Conservation (phyloP, 2,329 filamentous ascomycete species). For the Bimuria novae-zelandiae region DNA sequence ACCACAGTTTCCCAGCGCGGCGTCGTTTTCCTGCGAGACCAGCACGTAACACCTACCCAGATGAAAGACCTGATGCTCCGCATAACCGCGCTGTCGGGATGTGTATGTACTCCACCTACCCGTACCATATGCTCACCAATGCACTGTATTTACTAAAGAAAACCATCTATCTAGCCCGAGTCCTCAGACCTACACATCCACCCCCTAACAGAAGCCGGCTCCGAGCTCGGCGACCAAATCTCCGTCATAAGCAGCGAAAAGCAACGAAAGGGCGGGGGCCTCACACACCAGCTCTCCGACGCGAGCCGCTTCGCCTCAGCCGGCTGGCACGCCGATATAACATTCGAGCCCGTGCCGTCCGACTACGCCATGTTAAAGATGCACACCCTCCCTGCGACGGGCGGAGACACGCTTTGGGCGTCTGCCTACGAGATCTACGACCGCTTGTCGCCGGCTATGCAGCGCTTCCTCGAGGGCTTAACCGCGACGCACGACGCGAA, state of each 20-base stretch:
- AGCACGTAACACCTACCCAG: constrained; percentile 59
- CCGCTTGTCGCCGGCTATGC: constrained; percentile 22
- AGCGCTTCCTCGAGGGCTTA: constrained; percentile 22
- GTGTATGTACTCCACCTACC: constrained; percentile 50
- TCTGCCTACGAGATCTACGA: constrained; percentile 48
- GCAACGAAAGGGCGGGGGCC: constrained; percentile 36
- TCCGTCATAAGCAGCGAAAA: constrained; percentile 46
- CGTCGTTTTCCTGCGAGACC: constrained; percentile 71
- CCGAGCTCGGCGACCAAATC: constrained; percentile 46
- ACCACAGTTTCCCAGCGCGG: constrained; percentile 66
- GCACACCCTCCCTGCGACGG: constrained; percentile 19
- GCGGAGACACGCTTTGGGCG: constrained; percentile 50
- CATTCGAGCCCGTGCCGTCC: constrained; percentile 41
- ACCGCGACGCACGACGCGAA: constrained; percentile 51
- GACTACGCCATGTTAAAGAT: constrained; percentile 31
- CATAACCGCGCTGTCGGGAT: constrained; percentile 63
- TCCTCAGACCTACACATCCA: constrained; percentile 36
- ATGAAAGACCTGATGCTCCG: constrained; percentile 67
- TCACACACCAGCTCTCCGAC: constrained; percentile 50
- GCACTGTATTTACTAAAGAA: no score
- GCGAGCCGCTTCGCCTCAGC: constrained; percentile 47
- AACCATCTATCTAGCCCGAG: constrained; percentile 22
- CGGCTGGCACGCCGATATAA: constrained; percentile 16
- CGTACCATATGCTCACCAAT: not conserved
- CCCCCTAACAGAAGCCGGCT: constrained; percentile 53